Evolutionary conservation across 2,329 filamentous ascomycete genomes (phyloP), one percentile per base, ranked within the genome.

Genomic region (Colletotrichum magnum): DNA sequence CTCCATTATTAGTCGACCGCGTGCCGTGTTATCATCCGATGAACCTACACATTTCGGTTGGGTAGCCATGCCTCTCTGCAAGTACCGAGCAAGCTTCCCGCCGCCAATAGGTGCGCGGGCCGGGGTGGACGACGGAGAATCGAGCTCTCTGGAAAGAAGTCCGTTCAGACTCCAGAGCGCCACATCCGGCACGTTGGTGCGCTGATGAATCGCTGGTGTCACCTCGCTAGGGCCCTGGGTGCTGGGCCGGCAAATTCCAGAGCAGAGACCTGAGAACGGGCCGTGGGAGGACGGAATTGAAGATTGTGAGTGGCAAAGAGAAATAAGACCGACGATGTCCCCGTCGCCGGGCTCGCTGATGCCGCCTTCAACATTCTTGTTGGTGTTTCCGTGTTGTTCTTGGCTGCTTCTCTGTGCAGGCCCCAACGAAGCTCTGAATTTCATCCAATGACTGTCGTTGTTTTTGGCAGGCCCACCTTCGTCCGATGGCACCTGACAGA

Each of bases 121-220:
- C 36, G 43, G 66, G 63, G 50, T 66, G 50, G 26, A 57, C 50
- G 51, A 41, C 56, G 56, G 48, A 26, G 43, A 59, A 52, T 67
- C 18, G 32, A 65, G 21, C 18, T 43, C 32, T 47, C 28, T 54
- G 54, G 6, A 48, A 32, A n/a, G 26, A n/a, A 41, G 48, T 21
- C 41, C 41, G 32, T 21, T 39, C 52, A 18, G 24, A 15, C n/a
- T 58, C n/a, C 21, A 15, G 32, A 36, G 5, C 32, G 32, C 18
- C 48, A 21, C 13, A 7, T 24, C 6, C 28, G 12, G 32, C 10
- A 7, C 16, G 24, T 52, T 32, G 18, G 32, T 43, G 41, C 41
- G 13, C 41, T 53, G 53, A 15, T 53, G 12, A 58, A 39, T 53
- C 41, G 41, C 54, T 41, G 28, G 54, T 48, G 26, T 63, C 52